Evolutionary conservation across 78 protist species (phyloP), one percentile per base, ranked within the genome.

Genomic region (Bodo saltans): DNA sequence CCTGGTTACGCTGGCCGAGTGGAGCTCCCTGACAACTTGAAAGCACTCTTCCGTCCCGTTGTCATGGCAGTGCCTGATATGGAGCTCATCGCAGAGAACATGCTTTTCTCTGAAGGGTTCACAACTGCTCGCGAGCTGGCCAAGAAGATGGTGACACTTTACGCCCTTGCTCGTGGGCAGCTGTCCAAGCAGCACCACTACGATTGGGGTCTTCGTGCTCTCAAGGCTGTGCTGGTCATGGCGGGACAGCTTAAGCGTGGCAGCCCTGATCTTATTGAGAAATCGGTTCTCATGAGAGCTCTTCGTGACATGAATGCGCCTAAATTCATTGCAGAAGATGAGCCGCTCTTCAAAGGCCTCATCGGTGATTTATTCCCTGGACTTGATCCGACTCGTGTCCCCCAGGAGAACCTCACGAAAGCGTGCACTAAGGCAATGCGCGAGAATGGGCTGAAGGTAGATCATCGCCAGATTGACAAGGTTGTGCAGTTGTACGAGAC

Each of bases 221-320:
- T 96, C 80, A 92, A 92, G 87, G 72, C 93, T 39, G 97, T 96
- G 33, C 88, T 96, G 27, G 92, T 89, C 33, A 91, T 90, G 95
- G 98, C 98, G 17, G 98, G 98, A 29, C 35, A n/a, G 41, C 87
- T 96, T 28, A 96, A 96, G 93, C 88, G 96, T 0, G 90, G 70
- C 2, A 4, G 76, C 38, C 89, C 91, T 0, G 87, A 88, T 4
- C 75, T 79, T 25, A 21, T 60, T 35, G 98, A 93, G 42, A 89
- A 91, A 33, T 75, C 78, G 38, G 93, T 92, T 33, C 89, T 95
- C 34, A 93, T 93, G 96, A 87, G 96, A 41, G 98, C 98, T 1
- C 87, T 95, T 25, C 88, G 95, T 21, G 98, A 95, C 88, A 90
- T 90, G 95, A 95, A 93, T 82, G 39, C 85, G 71, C 98, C 98